phyloP scores from a whole-genome alignment of 2,329 filamentous ascomycete species.

The Fusarium palustre region DNA sequence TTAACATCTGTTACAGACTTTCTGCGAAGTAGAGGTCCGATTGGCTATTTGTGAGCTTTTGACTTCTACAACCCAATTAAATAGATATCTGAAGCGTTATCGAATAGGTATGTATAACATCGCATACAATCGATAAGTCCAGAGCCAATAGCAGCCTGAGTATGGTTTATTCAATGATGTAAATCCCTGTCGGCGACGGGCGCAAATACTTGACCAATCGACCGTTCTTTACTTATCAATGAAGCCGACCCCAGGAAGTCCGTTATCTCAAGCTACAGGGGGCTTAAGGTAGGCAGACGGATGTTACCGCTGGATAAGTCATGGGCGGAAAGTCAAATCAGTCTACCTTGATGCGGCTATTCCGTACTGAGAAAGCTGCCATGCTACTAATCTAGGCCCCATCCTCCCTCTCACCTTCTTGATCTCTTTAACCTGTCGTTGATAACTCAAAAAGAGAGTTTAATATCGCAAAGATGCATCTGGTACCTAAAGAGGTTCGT shows the following conservation, averaged over 20 bases:
- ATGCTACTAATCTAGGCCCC: slow-evolving; percentile 12
- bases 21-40: not conserved
- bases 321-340: slow-evolving; percentile 22
- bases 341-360: slow-evolving; percentile 36
- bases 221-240: slow-evolving; percentile 27
- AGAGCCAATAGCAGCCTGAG: slow-evolving; percentile 16
- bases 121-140: slow-evolving; percentile 5
- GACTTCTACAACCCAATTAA: not conserved
- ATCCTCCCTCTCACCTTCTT: not conserved
- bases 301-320: slow-evolving; percentile 20
- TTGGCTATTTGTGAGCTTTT: not conserved
- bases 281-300: slow-evolving; percentile 8
- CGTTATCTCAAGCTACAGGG: slow-evolving; percentile 30
- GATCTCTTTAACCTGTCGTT: slow-evolving; percentile 1
- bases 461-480: slow-evolving; percentile 55
- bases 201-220: slow-evolving; percentile 23
- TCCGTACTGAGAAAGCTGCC: slow-evolving; percentile 22
- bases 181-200: slow-evolving; percentile 17
- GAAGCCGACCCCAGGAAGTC: slow-evolving; percentile 14
- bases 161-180: slow-evolving; percentile 17
- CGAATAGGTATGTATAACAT: slow-evolving; percentile 25
- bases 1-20: not conserved
- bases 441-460: not conserved
- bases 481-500: slow-evolving; percentile 62
- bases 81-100: slow-evolving; percentile 7